A percentile compares a stretch with the other conserved stretches of the same genome.
Conservation (phyloP, 768 basidiomycete genomes). For the Auriscalpium vulgare region DNA sequence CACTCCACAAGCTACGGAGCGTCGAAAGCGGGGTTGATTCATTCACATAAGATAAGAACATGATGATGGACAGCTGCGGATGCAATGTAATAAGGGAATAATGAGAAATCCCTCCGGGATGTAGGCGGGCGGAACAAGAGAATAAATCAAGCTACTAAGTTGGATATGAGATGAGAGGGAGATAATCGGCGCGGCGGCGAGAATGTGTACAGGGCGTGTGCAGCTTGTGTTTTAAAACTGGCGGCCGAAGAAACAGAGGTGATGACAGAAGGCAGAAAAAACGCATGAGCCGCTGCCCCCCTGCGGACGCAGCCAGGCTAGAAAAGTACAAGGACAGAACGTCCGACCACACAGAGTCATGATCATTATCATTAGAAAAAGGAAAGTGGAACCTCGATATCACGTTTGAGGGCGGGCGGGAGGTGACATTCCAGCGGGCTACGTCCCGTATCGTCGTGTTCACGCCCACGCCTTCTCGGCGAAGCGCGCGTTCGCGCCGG, state of each 20-base stretch:
- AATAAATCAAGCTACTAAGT: slow-evolving; percentile 28
- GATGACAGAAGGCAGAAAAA: slow-evolving; percentile 3
- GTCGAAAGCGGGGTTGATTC: not conserved
- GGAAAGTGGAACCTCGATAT: slow-evolving; percentile 6
- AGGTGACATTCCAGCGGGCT: slow-evolving; percentile 5
- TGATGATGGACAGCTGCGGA: slow-evolving; percentile 15
- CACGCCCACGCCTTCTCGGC: slow-evolving; percentile 57
- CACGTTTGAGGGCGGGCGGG: slow-evolving; percentile 10
- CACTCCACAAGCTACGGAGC: not conserved
- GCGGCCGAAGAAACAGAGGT: slow-evolving; percentile 11
- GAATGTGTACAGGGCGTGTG: slow-evolving; percentile 7
- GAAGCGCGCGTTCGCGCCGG: slow-evolving; percentile 18
- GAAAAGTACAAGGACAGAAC: slow-evolving; percentile 3
- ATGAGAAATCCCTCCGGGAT: slow-evolving; percentile 17
- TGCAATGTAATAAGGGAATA: slow-evolving; percentile 18
- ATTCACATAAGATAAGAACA: slow-evolving; percentile 28
- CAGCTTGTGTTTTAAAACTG: slow-evolving; percentile 11
- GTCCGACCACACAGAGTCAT: slow-evolving; percentile 4
- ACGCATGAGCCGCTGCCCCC: not conserved
- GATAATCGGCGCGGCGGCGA: slow-evolving; percentile 19
- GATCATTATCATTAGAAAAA: slow-evolving; percentile 7
- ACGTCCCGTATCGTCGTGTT: slow-evolving; percentile 10
- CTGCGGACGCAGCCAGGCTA: slow-evolving; percentile 1
- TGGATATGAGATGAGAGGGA: slow-evolving; percentile 23
- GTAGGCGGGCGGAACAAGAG: slow-evolving; percentile 18